A percentile compares a stretch with the other conserved stretches of the same genome.
Conservation (phyloP, 2,329 filamentous ascomycete species). For the Colletotrichum cereale region DNA sequence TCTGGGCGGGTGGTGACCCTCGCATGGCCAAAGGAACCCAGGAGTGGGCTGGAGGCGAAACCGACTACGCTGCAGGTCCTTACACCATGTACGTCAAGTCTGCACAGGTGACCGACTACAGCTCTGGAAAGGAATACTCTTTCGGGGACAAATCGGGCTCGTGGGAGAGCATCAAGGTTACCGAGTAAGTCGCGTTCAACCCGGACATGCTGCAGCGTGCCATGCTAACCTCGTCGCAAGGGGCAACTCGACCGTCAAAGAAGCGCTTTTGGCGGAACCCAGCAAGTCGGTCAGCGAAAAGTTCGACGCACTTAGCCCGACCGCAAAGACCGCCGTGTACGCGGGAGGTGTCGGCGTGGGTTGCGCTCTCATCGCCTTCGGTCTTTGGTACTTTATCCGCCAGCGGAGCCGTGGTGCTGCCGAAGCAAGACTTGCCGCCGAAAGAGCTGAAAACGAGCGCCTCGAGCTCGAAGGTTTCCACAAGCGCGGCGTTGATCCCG, state of each 20-base stretch:
- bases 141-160: constrained; percentile 72
- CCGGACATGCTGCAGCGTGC: background rate
- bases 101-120: constrained; percentile 67
- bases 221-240: constrained; percentile 49
- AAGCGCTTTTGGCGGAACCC: constrained; percentile 57
- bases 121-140: constrained; percentile 73
- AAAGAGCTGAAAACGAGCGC: constrained; percentile 60
- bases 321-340: constrained; percentile 67
- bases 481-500: constrained; percentile 61
- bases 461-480: constrained; percentile 64
- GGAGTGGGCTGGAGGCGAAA: constrained; percentile 77
- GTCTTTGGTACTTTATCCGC: constrained; percentile 66
- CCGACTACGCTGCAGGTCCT: constrained; percentile 74
- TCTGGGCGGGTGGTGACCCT: constrained; percentile 74
- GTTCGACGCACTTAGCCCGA: constrained; percentile 63
- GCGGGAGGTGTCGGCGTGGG: constrained; percentile 60
- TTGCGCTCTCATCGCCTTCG: constrained; percentile 55
- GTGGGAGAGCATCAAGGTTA: constrained; percentile 73
- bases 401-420: constrained; percentile 65
- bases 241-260: constrained; percentile 68
- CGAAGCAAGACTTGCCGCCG: constrained; percentile 63
- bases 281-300: constrained; percentile 63
- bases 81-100: constrained; percentile 82
- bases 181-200: constrained; percentile 15
- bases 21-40: constrained; percentile 68